phyloP scores from a whole-genome alignment of 2,329 filamentous ascomycete genomes.

The Achaetomium macrosporum region DNA sequence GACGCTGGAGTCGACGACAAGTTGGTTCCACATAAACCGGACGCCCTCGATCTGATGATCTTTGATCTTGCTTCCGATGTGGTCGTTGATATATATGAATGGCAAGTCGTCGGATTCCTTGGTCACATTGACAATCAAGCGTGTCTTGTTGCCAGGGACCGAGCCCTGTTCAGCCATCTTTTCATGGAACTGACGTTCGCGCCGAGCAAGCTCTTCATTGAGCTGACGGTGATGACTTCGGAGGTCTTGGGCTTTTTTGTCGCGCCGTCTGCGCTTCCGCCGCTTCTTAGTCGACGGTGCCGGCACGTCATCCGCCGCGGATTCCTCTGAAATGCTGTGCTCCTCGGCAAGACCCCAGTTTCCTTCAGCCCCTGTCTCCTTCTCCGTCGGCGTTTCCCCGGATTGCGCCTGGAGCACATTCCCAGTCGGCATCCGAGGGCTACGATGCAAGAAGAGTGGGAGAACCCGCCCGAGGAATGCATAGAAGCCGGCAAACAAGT shows the following conservation, averaged over 20 bases:
- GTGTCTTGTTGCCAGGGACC: constrained; percentile 40
- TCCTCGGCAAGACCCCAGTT: constrained; percentile 12
- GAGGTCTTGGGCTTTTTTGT: constrained; percentile 46
- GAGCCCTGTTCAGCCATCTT: constrained; percentile 40
- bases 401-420: neutral
- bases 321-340: constrained; percentile 2
- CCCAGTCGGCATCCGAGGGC: neutral
- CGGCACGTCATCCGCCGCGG: constrained; percentile 24
- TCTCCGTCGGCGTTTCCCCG: neutral
- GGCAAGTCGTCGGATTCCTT: constrained; percentile 52
- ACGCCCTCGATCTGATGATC: constrained; percentile 76
- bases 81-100: constrained; percentile 57
- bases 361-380: neutral
- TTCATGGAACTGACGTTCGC: constrained; percentile 42
- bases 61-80: constrained; percentile 63
- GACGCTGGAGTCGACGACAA: constrained; percentile 54
- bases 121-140: constrained; percentile 61
- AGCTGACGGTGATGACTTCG: constrained; percentile 52
- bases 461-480: constrained; percentile 19
- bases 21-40: constrained; percentile 82
- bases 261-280: constrained; percentile 40
- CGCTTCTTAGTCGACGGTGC: constrained; percentile 39
- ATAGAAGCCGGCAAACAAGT: constrained; percentile 20
- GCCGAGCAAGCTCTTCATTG: constrained; percentile 47
- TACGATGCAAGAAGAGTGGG: constrained; percentile 13